These are phyloP conservation scores for Lactarius akahatsu DNA, from an alignment of 768 basidiomycete species.

Conservation along the genomic window DNA sequence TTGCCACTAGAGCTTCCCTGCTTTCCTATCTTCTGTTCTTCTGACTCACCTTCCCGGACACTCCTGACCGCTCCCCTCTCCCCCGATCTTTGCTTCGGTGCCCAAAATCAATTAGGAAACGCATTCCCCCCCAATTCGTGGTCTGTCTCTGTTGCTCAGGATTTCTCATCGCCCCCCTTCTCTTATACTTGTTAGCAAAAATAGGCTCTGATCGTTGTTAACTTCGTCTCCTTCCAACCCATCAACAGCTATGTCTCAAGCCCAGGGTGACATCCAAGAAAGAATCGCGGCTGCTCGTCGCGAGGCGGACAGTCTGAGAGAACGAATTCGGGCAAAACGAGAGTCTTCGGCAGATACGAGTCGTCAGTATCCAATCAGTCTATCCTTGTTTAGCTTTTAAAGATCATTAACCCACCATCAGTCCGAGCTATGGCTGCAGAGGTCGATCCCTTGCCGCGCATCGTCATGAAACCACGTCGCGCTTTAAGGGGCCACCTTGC, in stretches of 20 bases:
- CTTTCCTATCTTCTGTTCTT: constrained; percentile 9
- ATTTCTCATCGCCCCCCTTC: constrained; percentile 10
- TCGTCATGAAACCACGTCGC: constrained; percentile 94
- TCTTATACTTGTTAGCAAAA: constrained; percentile 8
- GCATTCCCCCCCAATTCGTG: constrained; percentile 2
- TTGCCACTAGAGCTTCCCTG: background rate
- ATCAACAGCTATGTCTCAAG: constrained; percentile 64
- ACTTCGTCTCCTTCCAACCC: constrained; percentile 5
- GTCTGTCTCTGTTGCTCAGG: constrained; percentile 7
- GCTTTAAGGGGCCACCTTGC: constrained; percentile 96
- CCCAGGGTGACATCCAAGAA: constrained; percentile 83
- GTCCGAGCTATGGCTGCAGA: constrained; percentile 99
- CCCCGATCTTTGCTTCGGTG: background rate
- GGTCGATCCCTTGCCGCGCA: constrained; percentile 91
- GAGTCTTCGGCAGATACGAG: constrained; percentile 98
- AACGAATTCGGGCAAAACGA: constrained; percentile 95
- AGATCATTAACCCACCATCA: constrained; percentile 37
- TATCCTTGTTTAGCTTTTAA: constrained; percentile 24
- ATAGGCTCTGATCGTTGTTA: constrained; percentile 2
- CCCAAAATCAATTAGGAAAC: constrained; percentile 21
- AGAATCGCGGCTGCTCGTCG: constrained; percentile 94
- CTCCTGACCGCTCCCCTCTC: background rate
- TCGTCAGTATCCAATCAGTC: constrained; percentile 51
- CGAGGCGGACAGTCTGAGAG: constrained; percentile 96
- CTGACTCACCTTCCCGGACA: background rate